Percentiles rank a stretch among this genome's conserved stretches.
Conservation (phyloP, 495 filamentous ascomycete genomes). For the Neurospora tetrasperma region DNA sequence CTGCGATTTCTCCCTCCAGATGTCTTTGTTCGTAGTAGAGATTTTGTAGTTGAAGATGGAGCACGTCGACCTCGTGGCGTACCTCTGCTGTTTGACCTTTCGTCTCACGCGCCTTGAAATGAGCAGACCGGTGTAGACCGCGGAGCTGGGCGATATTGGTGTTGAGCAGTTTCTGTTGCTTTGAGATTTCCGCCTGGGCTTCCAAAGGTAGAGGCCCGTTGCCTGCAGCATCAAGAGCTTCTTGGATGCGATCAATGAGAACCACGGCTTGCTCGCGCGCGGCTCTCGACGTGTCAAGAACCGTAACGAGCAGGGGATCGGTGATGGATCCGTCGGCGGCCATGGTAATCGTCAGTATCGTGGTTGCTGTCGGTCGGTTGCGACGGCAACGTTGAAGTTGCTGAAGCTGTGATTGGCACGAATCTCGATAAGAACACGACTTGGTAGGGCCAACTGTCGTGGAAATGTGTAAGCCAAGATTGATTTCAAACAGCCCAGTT, state of each 20-base stretch:
- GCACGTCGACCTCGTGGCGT: constrained; percentile 78
- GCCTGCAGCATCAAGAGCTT: constrained; percentile 27
- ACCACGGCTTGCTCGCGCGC: constrained; percentile 60
- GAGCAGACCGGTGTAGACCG: constrained; percentile 68
- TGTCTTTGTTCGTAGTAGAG: constrained; percentile 93
- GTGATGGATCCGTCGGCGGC: constrained; percentile 50
- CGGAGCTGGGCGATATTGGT: constrained; percentile 74
- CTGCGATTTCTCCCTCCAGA: constrained; percentile 78
- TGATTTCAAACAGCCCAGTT: background rate
- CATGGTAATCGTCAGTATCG: constrained; percentile 21
- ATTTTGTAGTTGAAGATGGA: constrained; percentile 91
- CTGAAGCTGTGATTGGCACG: background rate
- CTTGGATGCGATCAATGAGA: constrained; percentile 52
- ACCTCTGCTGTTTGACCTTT: constrained; percentile 80
- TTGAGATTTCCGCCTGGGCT: constrained; percentile 52
- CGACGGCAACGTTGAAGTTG: background rate
- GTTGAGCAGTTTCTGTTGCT: constrained; percentile 69
- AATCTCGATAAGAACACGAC: background rate
- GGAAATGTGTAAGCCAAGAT: background rate
- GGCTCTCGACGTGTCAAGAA: constrained; percentile 57
- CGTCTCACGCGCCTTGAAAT: constrained; percentile 72
- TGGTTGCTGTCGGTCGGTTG: background rate
- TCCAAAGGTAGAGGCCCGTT: constrained; percentile 33
- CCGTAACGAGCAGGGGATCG: constrained; percentile 59
- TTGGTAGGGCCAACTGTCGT: background rate